Percentiles rank a stretch among this genome's conserved stretches.
Evolutionary conservation across 257 asterid genomes (phyloP).

Genomic region (Nemophila menziesii): DNA sequence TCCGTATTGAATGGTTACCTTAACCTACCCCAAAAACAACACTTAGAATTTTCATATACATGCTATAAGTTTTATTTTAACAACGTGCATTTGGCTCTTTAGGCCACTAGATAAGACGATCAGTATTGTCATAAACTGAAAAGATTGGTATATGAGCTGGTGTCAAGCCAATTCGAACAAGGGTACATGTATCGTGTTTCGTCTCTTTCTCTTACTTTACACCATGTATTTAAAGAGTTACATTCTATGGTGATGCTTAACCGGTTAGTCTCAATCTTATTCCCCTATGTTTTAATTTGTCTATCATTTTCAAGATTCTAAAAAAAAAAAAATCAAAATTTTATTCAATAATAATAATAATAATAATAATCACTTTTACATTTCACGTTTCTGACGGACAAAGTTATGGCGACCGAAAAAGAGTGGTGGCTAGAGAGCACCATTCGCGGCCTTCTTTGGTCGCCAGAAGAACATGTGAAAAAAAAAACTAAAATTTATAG

Average conservation of each 20-base stretch:
- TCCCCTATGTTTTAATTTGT: constrained; percentile 14
- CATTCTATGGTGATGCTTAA: constrained; percentile 23
- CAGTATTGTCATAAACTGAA: background rate
- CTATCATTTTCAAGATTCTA: constrained; percentile 16
- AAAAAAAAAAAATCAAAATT: background rate
- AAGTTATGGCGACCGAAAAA: too few species aligned
- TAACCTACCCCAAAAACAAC: too few species aligned
- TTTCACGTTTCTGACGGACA: too few species aligned
- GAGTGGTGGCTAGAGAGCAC: too few species aligned
- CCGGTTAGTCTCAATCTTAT: constrained; percentile 31
- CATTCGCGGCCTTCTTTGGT: too few species aligned
- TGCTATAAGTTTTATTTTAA: background rate
- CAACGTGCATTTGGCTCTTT: background rate
- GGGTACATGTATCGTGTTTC: constrained; percentile 21
- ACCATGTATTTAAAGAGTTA: constrained; percentile 36
- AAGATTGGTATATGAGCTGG: too few species aligned
- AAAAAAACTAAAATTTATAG: too few species aligned
- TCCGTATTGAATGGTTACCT: too few species aligned
- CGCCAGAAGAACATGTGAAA: too few species aligned
- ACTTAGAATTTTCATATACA: background rate
- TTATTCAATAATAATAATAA: too few species aligned
- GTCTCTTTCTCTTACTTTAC: constrained; percentile 42
- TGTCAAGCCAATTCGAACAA: constrained; percentile 1
- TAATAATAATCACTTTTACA: background rate
- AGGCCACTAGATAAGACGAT: background rate